Evolutionary conservation across 2,329 filamentous ascomycete species (phyloP).

Genomic region (Alternaria brassicicola): DNA sequence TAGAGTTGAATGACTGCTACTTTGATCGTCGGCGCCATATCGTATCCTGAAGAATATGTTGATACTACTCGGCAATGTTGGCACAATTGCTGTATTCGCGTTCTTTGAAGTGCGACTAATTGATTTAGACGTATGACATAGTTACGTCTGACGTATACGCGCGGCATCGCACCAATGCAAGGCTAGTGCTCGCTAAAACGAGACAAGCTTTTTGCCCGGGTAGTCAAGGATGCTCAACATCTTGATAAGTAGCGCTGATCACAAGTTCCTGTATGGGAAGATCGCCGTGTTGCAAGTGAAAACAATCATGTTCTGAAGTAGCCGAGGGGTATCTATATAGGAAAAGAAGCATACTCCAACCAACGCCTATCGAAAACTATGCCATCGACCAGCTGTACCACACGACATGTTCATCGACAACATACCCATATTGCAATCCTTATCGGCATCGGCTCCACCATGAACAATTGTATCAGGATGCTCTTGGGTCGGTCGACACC

Average conservation of each 20-base stretch:
- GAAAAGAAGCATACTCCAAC: constrained; percentile 6
- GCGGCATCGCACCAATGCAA: constrained; percentile 1
- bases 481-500: background rate
- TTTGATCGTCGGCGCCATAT: constrained; percentile 54
- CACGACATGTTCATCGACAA: background rate
- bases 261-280: background rate
- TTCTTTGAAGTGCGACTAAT: background rate
- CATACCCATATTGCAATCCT: background rate
- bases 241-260: background rate
- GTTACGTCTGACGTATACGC: constrained; percentile 3
- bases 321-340: constrained; percentile 23
- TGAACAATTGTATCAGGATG: background rate
- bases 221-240: background rate
- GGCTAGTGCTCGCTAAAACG: constrained; percentile 19
- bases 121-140: background rate
- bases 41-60: background rate
- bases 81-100: background rate
- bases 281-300: background rate
- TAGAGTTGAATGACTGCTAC: constrained; percentile 59
- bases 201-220: constrained; percentile 9
- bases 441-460: background rate
- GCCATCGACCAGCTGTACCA: background rate
- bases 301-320: background rate
- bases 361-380: background rate
- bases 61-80: background rate